Evolutionary conservation across 768 basidiomycete genomes (phyloP), one percentile per base, ranked within the genome.

Genomic region (Podaxis rugospora): DNA sequence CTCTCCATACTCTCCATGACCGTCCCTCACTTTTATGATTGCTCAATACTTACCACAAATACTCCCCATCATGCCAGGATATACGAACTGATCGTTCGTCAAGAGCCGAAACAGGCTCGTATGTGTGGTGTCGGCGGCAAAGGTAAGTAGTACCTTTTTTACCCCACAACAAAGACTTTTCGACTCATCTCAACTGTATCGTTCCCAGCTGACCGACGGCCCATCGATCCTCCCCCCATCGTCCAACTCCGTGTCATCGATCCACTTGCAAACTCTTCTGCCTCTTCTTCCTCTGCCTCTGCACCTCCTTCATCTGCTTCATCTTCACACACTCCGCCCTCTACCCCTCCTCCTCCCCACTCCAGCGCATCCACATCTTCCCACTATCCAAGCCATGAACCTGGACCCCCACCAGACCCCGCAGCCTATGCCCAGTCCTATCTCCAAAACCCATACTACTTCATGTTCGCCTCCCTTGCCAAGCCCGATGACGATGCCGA

Each of bases 141-240:
- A 80, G 83, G 85, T 84, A 65, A n/a, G n/a, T n/a, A n/a, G n/a
- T n/a, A n/a, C n/a, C n/a, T n/a, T n/a, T n/a, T n/a, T n/a, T 40
- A 5, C 40, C 40, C 44, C 27, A n/a, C 47, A 36, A 36, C 51
- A 21, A 46, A 28, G 21, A 44, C 55, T 5, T 5, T 37, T 59
- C 21, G n/a, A 21, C 28, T 32, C 14, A 59, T 54, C 14, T 16
- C 53, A 28, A 27, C 5, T 40, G 25, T 51, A 60, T 58, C 28
- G 7, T 1, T 7, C 60, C 55, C 75, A 90, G 94, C 93, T 58
- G 95, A 96, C 81, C 84, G 95, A n/a, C 82, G 95, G 39, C 95
- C 95, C 2, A 94, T 98, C 70, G 95, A 98, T 78, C 95, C 95
- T 0, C 94, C 95, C 1, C 95, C 95, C 16, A 95, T 98, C 75